Evolutionary conservation across 1,284 basidiomycete genomes (phyloP).

Genomic region (Vanrija sp.): DNA sequence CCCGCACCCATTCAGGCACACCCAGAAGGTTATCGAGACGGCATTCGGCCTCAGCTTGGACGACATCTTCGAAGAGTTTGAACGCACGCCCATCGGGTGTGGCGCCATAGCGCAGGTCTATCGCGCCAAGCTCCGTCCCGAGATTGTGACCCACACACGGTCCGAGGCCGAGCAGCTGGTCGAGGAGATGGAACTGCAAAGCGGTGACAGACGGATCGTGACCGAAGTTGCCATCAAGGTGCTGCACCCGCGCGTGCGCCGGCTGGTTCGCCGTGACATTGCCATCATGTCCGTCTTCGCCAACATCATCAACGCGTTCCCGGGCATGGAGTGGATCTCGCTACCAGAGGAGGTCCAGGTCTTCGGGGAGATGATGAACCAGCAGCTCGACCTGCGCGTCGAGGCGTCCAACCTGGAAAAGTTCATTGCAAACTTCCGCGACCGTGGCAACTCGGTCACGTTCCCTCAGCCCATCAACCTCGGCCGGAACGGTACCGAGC

Average conservation of each 20-base stretch:
- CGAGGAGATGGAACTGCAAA: neutral
- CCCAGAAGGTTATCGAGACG: constrained; percentile 73
- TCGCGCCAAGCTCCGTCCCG: constrained; percentile 73
- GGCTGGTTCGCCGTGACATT: constrained; percentile 82
- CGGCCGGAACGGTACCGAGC: constrained; percentile 4
- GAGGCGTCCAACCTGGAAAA: constrained; percentile 83
- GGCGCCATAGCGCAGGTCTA: constrained; percentile 98
- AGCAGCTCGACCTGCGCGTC: constrained; percentile 84
- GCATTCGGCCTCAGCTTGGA: constrained; percentile 80
- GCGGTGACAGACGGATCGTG: constrained; percentile 54
- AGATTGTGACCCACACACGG: constrained; percentile 62
- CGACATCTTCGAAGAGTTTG: constrained; percentile 89
- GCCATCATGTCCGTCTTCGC: constrained; percentile 88
- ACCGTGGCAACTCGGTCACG: constrained; percentile 69
- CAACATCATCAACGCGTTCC: constrained; percentile 68
- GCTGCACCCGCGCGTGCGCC: constrained; percentile 77
- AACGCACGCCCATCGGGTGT: constrained; percentile 83
- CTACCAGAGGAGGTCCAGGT: constrained; percentile 92
- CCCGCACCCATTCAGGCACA: constrained; percentile 77
- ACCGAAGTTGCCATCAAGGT: constrained; percentile 93
- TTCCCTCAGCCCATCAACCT: constrained; percentile 78
- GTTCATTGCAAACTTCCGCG: constrained; percentile 82
- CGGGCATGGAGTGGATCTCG: constrained; percentile 95
- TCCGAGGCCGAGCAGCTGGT: constrained; percentile 47
- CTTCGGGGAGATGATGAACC: constrained; percentile 96